Conservation (phyloP, 495 filamentous ascomycete species). For the Glutinoglossum americanum region DNA sequence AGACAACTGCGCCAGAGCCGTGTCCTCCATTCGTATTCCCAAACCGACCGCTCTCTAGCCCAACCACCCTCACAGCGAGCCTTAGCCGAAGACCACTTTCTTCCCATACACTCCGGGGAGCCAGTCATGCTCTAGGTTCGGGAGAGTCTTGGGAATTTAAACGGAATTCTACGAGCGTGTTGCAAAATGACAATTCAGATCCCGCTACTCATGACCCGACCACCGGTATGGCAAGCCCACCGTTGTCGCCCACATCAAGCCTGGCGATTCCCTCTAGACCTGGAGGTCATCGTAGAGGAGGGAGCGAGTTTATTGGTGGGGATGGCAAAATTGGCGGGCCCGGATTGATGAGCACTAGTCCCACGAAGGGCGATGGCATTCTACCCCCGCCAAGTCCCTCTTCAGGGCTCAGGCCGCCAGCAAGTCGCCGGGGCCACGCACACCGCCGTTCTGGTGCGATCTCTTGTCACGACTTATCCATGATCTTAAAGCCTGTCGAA, state of each 20-base stretch:
- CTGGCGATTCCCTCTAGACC: conserved; percentile 21
- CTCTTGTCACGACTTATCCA: conserved; percentile 60
- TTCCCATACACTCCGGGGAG: background rate
- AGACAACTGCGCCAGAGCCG: conserved; percentile 26
- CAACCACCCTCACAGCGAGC: background rate
- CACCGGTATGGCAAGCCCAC: conserved; percentile 19
- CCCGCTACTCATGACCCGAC: conserved; percentile 16
- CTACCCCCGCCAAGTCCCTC: conserved; percentile 25
- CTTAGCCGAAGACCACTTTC: background rate
- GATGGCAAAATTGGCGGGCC: conserved; percentile 37
- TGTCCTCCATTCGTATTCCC: conserved; percentile 60
- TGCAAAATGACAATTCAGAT: conserved; percentile 19
- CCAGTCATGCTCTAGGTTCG: background rate
- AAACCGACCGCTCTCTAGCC: conserved; percentile 13
- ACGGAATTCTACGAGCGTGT: background rate
- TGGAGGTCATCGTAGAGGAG: conserved; percentile 45
- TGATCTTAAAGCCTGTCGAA: conserved; percentile 39
- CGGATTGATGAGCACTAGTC: conserved; percentile 36
- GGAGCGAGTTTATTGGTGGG: conserved; percentile 60
- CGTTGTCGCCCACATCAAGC: conserved; percentile 7
- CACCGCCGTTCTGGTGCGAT: conserved; percentile 76
- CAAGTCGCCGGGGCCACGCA: conserved; percentile 45
- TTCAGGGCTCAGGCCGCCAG: conserved; percentile 23
- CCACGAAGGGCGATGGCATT: conserved; percentile 37
- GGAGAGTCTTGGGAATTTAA: background rate